Evolutionary conservation across 2,329 filamentous ascomycete species (phyloP).

Genomic region (Colletotrichum cereale): DNA sequence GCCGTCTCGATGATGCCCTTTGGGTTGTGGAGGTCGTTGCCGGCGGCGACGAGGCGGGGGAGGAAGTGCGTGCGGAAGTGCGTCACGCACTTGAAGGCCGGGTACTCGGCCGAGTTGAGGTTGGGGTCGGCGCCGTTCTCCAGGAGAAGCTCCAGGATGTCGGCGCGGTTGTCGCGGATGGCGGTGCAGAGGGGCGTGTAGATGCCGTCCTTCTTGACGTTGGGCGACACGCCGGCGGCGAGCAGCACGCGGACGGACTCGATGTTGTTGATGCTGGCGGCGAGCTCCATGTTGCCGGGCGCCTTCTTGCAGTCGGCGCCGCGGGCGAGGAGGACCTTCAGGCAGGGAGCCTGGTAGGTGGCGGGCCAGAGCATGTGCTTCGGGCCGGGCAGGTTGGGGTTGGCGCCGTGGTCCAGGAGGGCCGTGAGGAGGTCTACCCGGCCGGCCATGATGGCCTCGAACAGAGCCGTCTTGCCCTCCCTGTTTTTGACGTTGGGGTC

Average conservation of each 20-base stretch:
- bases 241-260: constrained; percentile 71
- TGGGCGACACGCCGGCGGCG: constrained; percentile 70
- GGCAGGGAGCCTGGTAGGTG: constrained; percentile 68
- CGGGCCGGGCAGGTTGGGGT: constrained; percentile 76
- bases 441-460: constrained; percentile 69
- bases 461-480: constrained; percentile 73
- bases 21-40: constrained; percentile 69
- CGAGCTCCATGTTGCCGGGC: constrained; percentile 74
- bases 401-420: constrained; percentile 68
- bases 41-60: constrained; percentile 69
- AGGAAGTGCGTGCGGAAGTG: constrained; percentile 73
- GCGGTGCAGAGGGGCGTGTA: constrained; percentile 77
- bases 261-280: constrained; percentile 72
- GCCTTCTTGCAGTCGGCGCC: constrained; percentile 72
- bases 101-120: constrained; percentile 72
- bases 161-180: constrained; percentile 74
- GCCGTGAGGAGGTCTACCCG: constrained; percentile 68
- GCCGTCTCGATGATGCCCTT: constrained; percentile 76
- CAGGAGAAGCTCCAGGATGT: constrained; percentile 72
- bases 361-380: constrained; percentile 78
- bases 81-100: constrained; percentile 76
- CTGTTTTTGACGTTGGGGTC: constrained; percentile 70
- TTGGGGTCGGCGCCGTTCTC: constrained; percentile 72
- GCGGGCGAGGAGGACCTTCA: constrained; percentile 69
- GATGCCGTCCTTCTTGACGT: constrained; percentile 72